Base-by-base conservation (phyloP, 2,329 filamentous ascomycete genomes). In the Colletotrichum sp. region DNA sequence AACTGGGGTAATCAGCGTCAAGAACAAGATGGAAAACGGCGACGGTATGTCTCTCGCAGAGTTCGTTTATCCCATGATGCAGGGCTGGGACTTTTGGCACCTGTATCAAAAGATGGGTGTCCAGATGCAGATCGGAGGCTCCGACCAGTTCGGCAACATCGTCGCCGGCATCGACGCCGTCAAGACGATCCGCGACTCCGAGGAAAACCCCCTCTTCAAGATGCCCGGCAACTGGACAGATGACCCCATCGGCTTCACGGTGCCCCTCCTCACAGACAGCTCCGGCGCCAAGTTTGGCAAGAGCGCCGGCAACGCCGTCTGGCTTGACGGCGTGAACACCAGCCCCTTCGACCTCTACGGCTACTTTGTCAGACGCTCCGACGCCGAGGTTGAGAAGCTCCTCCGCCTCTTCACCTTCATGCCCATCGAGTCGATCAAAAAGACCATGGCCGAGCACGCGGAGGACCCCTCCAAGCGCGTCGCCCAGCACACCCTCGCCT, bases 71-170 rank as follows among this genome's bases (percentile, higher is more conserved):
- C 97, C 97, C 2, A 86, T 99, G 18, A 91, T 98, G 80, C 97
- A 99, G 83, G 96, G 94, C 27, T 98, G 96, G 94, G 97, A 99
- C 83, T 99, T 96, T 91, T 98, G 95, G 95, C 90, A 94, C 79
- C 90, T 98, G 86, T 97, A 94, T 85, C 83, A 80, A 76, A 89
- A 91, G 62, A 88, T 89, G 28, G 90, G 90, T 64, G 89, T 96
- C 12, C 93, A 96, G 81, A 91, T 98, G 82, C 96, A 99, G 85
- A 95, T 99, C 68, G 97, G 97, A 74, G 97, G 97, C 52, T 96
- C 96, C 8, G 97, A 99, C 82, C 97, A 99, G 86, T 98, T 94
- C 82, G 97, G 97, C 77, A 99, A 99, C 85, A 98, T 99, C 78
- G 91, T 97, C 32, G 93, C 96, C 15, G 97, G 97, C 65, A 93